Evolutionary conservation across 257 asterid genomes (phyloP), one percentile per base, ranked within the genome.

Genomic region (Solanum microdontum): DNA sequence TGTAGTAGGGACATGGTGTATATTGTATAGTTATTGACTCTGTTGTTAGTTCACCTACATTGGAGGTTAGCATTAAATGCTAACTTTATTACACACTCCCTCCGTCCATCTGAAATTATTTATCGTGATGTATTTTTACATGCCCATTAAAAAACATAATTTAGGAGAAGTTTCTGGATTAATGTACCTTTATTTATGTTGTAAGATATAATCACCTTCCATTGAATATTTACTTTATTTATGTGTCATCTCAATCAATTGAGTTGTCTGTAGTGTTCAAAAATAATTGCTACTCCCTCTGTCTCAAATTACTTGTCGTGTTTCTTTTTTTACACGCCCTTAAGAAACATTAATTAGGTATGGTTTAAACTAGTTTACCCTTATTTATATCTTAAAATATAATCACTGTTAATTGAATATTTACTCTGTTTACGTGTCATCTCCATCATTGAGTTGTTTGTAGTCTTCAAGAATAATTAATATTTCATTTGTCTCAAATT

Each of bases 191-290:
- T 55, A 55, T 55, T 55, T 55, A 55, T 55, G 64, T 55, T 4
- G 2, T 55, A 17, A 55, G 0, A 51, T 51, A 51, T 51, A 17
- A 51, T 48, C 19, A 45, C 60, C 0, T 1, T 51, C 8, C 23
- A 51, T 0, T 0, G 0, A 51, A 51, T 5, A 51, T 51, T 15
- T 15, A 6, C n/a, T 55, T 4, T 55, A 1, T 7, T 55, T 55
- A 55, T 55, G 11, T 55, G 24, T 55, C 0, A 0, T 55, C 64
- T 19, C 11, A 17, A 19, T 55, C 0, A 55, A 19, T 1, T 0
- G 24, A 19, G 10, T 0, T 55, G 64, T 19, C 0, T 55, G 4
- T 55, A 55, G 4, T 7, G 24, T 55, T 7, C 11, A 19, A 19
- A 0, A 55, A 55, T 1, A 19, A 7, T 55, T 55, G 24, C 1